These are phyloP conservation scores for Colletotrichum sp. DNA, from an alignment of 2,329 filamentous ascomycete genomes.

Conservation along the genomic window DNA sequence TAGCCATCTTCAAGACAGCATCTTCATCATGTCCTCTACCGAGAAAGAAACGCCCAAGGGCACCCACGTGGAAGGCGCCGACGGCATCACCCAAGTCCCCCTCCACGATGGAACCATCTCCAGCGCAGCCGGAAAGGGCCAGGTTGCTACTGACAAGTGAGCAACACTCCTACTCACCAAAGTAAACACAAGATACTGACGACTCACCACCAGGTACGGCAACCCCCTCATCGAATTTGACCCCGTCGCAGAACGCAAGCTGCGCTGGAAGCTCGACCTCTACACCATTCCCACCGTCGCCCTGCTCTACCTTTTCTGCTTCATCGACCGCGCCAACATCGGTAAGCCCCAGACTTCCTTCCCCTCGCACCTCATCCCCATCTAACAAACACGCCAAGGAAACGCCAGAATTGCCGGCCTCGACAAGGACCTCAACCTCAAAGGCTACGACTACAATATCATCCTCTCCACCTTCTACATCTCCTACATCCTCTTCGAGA, in stretches of 20 bases:
- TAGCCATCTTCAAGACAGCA: background rate
- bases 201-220: conserved; percentile 44
- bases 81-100: conserved; percentile 15
- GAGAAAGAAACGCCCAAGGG: conserved; percentile 6
- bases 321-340: conserved; percentile 78
- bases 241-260: conserved; percentile 57
- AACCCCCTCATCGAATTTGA: conserved; percentile 59
- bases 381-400: conserved; percentile 34
- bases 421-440: conserved; percentile 64
- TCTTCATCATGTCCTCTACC: background rate
- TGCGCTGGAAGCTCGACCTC: conserved; percentile 70
- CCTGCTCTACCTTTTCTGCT: conserved; percentile 74
- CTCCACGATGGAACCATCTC: conserved; percentile 16
- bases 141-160: conserved; percentile 52
- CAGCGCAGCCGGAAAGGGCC: conserved; percentile 45
- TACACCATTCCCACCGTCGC: conserved; percentile 70
- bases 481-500: conserved; percentile 75
- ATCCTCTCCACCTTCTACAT: conserved; percentile 75
- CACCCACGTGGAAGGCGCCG: conserved; percentile 6
- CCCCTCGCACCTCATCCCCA: too few species aligned
- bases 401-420: conserved; percentile 72
- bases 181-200: background rate
- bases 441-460: conserved; percentile 71
- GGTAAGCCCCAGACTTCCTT: conserved; percentile 45
- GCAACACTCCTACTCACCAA: background rate